Evolutionary conservation across 768 basidiomycete genomes (phyloP), one percentile per base, ranked within the genome.

Genomic region (Pholiota molesta): DNA sequence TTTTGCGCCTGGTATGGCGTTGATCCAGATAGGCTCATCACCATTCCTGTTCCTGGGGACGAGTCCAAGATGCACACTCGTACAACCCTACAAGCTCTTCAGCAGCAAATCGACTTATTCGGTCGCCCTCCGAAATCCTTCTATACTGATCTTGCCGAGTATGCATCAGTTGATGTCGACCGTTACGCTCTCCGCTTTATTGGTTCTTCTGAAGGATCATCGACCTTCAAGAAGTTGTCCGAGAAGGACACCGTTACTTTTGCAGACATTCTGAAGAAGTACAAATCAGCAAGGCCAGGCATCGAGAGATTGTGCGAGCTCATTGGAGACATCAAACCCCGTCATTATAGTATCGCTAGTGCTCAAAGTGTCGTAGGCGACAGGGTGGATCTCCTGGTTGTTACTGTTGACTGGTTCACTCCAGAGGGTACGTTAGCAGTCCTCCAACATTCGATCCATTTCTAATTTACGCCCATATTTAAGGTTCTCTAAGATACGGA

Each of bases 341-440:
- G 97, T 64, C 97, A 99, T 75, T 99, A 99, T 76, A 97, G 94
- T 74, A 99, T 99, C 71, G 97, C 97, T 21, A 95, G 92, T 66
- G 87, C 95, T 35, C 97, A 99, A 75, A 92, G 91, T 69, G 95
- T 92, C 59, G 96, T 99, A 16, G 97, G 97, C 5, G 85, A 99
- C 72, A 86, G 92, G 60, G 95, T 99, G 8, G 97, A 99, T 74
- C 79, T 99, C 29, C 79, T 99, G 61, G 91, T 99, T 63, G 97
- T 99, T 37, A 96, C 95, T 1, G 96, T 99, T 35, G 95, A 98
- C 63, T 99, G 97, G 97, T 71, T 83, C 44, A 87, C 91, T 17
- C 90, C 95, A 10, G 83, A 78, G 68, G 96, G 96, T 95, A 69
- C 74, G 85, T 80, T 17, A 7, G 17, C 11, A 29, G 13, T 29